Conservation (phyloP, 2,329 filamentous ascomycete genomes). For the Alternaria novae-zelandiae region DNA sequence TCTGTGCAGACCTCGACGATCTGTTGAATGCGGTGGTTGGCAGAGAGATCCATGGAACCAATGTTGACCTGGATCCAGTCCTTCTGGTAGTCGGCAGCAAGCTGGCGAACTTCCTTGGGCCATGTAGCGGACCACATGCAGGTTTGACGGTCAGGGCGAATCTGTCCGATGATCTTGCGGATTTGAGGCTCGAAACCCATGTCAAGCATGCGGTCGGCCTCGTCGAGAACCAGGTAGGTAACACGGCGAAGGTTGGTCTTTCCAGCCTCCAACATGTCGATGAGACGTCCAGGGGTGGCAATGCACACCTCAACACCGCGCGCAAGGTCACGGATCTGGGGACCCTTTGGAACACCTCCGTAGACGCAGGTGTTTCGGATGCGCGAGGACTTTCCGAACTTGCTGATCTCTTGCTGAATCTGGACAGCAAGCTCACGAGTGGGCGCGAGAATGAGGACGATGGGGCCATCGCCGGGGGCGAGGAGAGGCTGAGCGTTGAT, state of each 20-base stretch:
- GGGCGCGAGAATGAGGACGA: conserved; percentile 92
- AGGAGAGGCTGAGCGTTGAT: conserved; percentile 99
- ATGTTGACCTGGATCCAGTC: conserved; percentile 99
- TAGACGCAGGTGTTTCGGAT: conserved; percentile 99
- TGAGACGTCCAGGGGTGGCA: conserved; percentile 94
- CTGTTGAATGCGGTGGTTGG: conserved; percentile 98
- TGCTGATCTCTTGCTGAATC: conserved; percentile 98
- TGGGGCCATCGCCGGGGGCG: conserved; percentile 92
- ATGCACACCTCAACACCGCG: conserved; percentile 98
- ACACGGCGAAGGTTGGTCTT: conserved; percentile 98
- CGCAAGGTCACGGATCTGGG: conserved; percentile 92
- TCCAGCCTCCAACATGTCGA: conserved; percentile 97
- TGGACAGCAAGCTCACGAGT: conserved; percentile 98
- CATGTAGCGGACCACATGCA: conserved; percentile 99
- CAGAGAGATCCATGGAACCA: conserved; percentile 91
- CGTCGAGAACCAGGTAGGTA: conserved; percentile 96
- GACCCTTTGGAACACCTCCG: conserved; percentile 97
- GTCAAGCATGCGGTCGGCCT: conserved; percentile 99
- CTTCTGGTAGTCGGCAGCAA: conserved; percentile 87
- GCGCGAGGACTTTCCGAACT: conserved; percentile 96
- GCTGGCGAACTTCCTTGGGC: conserved; percentile 96
- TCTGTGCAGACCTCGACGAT: conserved; percentile 95
- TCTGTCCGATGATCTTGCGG: conserved; percentile 97
- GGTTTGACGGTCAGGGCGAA: conserved; percentile 96
- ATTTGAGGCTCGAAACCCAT: conserved; percentile 99